Evolutionary conservation across 768 basidiomycete species (phyloP), one percentile per base, ranked within the genome.

Genomic region (Chalciporus pseudorubinellus): DNA sequence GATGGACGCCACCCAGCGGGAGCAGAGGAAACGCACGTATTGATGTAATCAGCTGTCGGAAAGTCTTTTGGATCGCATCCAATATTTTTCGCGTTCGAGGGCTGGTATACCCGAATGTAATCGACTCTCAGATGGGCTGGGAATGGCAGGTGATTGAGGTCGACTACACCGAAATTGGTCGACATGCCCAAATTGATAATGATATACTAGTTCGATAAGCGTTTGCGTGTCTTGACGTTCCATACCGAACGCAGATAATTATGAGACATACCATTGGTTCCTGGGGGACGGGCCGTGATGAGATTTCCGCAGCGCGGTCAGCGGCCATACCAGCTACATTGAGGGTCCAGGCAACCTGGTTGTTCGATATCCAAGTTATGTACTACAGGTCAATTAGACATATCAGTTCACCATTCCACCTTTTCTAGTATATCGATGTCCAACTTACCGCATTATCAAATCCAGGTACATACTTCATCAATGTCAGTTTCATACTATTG

Each of bases 321-420:
- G 86, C 72, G 0, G 72, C 87, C 66, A 94, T 66, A 1, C 85
- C 90, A 3, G 79, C 75, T 19, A 75, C 86, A 45, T 80, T 77
- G 48, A 95, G 63, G 4, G 87, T 91, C 93, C 93, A 94, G 9
- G 85, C 72, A 21, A 77, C 62, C 57, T 81, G 73, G 65, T 81
- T 80, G 58, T 85, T 75, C 50, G 82, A 77, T 51, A 94, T 73
- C 93, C 93, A 95, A 3, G 89, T 81, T 59, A 95, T 91, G 62
- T 94, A 95, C 84, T 86, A 51, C 29, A 33, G 45, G 19, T 39
- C 20, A 14, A 6, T 28, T 18, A 18, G 22, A 46, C 16, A n/a
- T 12, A 16, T 36, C n/a, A 36, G 34, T 36, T 16, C n/a, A 36
- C 33, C 13, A 3, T n/a, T 31, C 2, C 29, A 16, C 14, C 34